Evolutionary conservation across 345 rosid species (phyloP).

Genomic region (Citrus cavaleriei): DNA sequence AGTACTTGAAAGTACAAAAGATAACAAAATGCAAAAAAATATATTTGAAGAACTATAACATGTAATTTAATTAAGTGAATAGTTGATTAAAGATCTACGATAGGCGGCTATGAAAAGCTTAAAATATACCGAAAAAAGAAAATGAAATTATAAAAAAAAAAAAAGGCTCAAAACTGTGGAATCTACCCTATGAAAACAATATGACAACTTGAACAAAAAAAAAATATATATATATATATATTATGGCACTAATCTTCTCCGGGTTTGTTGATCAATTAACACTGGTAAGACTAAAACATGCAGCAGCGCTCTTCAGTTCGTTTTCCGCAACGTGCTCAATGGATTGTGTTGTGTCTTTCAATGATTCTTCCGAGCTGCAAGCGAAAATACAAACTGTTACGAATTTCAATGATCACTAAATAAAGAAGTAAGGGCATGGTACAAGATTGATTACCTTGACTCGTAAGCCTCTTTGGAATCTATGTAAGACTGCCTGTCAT

Average conservation of each 20-base stretch:
- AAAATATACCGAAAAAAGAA: background rate
- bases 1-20: background rate
- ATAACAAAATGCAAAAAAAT: background rate
- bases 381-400: background rate
- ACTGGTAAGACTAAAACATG: slow-evolving; percentile 80
- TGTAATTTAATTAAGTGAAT: background rate
- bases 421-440: too few species aligned
- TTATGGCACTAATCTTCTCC: slow-evolving; percentile 1
- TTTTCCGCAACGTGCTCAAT: slow-evolving; percentile 55
- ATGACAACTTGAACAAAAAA: background rate
- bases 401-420: too few species aligned
- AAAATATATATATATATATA: too few species aligned
- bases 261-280: slow-evolving; percentile 38
- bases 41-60: slow-evolving; percentile 5
- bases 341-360: slow-evolving; percentile 49
- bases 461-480: slow-evolving; percentile 59
- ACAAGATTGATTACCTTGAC: slow-evolving; percentile 37
- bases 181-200: background rate
- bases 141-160: background rate
- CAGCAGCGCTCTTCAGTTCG: slow-evolving; percentile 83
- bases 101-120: background rate
- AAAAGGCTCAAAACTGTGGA: slow-evolving; percentile 10
- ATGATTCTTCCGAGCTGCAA: slow-evolving; percentile 63
- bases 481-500: slow-evolving; percentile 74
- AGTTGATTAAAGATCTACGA: background rate